Evolutionary conservation across 805 yeast genomes (phyloP).

Genomic region (Blastobotrys robertii): DNA sequence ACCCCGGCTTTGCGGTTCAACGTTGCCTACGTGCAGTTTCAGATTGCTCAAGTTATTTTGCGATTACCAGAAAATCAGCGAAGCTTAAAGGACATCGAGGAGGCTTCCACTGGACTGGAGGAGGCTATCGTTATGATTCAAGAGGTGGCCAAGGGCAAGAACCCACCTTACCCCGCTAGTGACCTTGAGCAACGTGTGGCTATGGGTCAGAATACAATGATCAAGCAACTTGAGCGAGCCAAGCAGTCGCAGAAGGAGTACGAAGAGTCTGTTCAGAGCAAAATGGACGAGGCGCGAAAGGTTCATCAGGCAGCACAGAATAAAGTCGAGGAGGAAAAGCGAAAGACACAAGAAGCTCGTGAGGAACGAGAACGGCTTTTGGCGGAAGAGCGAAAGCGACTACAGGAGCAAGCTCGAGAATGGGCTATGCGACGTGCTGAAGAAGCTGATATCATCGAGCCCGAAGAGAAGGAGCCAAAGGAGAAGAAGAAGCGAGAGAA

Average conservation of each 20-base stretch:
- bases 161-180: slow-evolving; percentile 68
- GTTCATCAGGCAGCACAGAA: slow-evolving; percentile 48
- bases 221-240: slow-evolving; percentile 59
- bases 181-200: slow-evolving; percentile 82
- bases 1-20: slow-evolving; percentile 56
- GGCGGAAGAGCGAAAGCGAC: slow-evolving; percentile 23
- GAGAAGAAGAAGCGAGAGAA: slow-evolving; percentile 11
- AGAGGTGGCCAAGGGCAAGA: slow-evolving; percentile 45
- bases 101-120: slow-evolving; percentile 45
- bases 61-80: slow-evolving; percentile 53
- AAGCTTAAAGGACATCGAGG: slow-evolving; percentile 48
- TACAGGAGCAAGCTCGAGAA: slow-evolving; percentile 26
- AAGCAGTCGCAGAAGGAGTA: slow-evolving; percentile 62
- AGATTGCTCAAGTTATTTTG: slow-evolving; percentile 72
- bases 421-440: slow-evolving; percentile 35
- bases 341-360: slow-evolving; percentile 23
- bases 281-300: slow-evolving; percentile 65
- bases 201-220: slow-evolving; percentile 69
- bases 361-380: slow-evolving; percentile 20
- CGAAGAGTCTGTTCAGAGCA: slow-evolving; percentile 47
- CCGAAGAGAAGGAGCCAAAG: slow-evolving; percentile 14
- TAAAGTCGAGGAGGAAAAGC: slow-evolving; percentile 28
- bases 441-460: slow-evolving; percentile 24
- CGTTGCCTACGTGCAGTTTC: slow-evolving; percentile 74
- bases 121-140: slow-evolving; percentile 52